Percentiles rank a stretch among this genome's conserved stretches.
These are phyloP conservation scores for Fusarium mundagurra DNA, from an alignment of 2,329 filamentous ascomycete genomes.

Conservation along the genomic window DNA sequence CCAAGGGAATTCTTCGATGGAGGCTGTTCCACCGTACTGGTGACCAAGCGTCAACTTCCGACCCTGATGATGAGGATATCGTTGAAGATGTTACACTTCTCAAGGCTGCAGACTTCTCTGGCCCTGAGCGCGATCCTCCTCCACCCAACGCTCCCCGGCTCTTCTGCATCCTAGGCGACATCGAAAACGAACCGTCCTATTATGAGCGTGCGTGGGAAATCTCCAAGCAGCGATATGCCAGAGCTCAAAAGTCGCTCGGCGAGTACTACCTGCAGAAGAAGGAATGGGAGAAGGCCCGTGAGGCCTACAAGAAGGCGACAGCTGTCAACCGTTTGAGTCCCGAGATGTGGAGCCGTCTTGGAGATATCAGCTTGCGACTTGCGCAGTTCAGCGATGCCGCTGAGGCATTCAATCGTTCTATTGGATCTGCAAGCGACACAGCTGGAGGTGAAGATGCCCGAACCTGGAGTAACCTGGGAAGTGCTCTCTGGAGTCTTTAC, in stretches of 20 bases:
- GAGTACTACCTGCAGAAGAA: conserved; percentile 76
- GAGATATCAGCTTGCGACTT: conserved; percentile 85
- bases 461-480: conserved; percentile 94
- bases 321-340: conserved; percentile 83
- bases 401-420: conserved; percentile 83
- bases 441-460: conserved; percentile 89
- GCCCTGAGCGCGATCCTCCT: conserved; percentile 73
- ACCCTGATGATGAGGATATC: conserved; percentile 62
- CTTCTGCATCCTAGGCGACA: conserved; percentile 92
- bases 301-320: conserved; percentile 82
- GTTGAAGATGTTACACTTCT: conserved; percentile 63
- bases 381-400: conserved; percentile 81
- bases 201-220: conserved; percentile 91
- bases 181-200: conserved; percentile 77
- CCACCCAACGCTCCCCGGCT: conserved; percentile 86
- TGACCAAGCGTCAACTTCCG: conserved; percentile 44
- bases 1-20: conserved; percentile 77
- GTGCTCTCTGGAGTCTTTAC: conserved; percentile 78
- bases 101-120: conserved; percentile 63
- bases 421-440: conserved; percentile 67
- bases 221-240: conserved; percentile 81
- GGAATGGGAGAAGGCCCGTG: conserved; percentile 74
- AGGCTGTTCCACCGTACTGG: conserved; percentile 78
- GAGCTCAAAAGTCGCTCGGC: conserved; percentile 88
- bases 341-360: conserved; percentile 88